These are phyloP conservation scores for Blastomyces gilchristii DNA, from an alignment of 2,329 filamentous ascomycete species.

Conservation along the genomic window DNA sequence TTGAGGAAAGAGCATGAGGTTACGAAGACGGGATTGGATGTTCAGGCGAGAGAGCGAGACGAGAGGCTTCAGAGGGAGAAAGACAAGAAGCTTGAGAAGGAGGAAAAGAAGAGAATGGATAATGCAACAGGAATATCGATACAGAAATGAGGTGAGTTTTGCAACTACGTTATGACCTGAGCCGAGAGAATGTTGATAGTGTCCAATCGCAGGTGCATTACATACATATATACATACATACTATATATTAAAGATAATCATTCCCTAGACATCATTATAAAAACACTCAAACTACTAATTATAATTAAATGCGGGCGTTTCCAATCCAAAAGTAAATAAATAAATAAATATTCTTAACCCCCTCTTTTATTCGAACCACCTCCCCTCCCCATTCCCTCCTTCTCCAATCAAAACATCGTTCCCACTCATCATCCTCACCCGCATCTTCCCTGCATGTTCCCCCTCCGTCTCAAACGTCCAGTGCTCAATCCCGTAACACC, in stretches of 20 bases:
- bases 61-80: constrained; percentile 22
- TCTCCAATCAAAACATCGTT: constrained; percentile 37
- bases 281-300: constrained; percentile 24
- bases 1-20: constrained; percentile 35
- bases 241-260: background rate
- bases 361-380: constrained; percentile 38
- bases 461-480: constrained; percentile 38
- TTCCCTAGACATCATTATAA: background rate
- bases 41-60: constrained; percentile 34
- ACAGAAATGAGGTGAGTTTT: background rate
- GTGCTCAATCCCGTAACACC: constrained; percentile 65
- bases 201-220: background rate
- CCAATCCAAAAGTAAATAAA: background rate
- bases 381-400: constrained; percentile 33
- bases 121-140: background rate
- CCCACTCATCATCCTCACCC: constrained; percentile 40
- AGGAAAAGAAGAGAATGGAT: constrained; percentile 13
- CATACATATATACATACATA: background rate
- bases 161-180: background rate
- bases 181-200: background rate
- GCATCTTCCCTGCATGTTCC: constrained; percentile 35
- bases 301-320: constrained; percentile 21
- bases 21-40: constrained; percentile 36
- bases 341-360: constrained; percentile 13
- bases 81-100: constrained; percentile 14